phyloP scores from a whole-genome alignment of 352 stramenopile species.

The Globisporangium spinosum region DNA sequence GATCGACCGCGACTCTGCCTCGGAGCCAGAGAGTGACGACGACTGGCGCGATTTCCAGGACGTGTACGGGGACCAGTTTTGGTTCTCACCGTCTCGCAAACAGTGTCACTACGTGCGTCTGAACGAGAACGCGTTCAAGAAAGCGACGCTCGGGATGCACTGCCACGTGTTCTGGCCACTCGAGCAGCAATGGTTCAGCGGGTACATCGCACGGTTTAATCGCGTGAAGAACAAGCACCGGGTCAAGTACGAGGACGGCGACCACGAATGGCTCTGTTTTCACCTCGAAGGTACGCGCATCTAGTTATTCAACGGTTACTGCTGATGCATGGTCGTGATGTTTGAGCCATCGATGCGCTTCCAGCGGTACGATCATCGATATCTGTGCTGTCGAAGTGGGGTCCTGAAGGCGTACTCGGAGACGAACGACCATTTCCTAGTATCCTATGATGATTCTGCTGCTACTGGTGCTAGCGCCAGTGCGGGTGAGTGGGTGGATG shows the following conservation, averaged over 20 bases:
- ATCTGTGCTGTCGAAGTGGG: constrained; percentile 46
- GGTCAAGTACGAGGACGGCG: constrained; percentile 70
- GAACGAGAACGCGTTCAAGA: constrained; percentile 55
- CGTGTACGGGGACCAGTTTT: constrained; percentile 62
- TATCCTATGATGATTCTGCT: constrained; percentile 41
- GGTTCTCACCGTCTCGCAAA: constrained; percentile 76
- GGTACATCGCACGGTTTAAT: constrained; percentile 50
- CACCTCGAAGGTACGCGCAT: constrained; percentile 37
- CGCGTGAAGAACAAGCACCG: constrained; percentile 61
- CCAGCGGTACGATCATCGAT: constrained; percentile 49
- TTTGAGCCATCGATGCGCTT: constrained; percentile 47
- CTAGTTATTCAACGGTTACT: constrained; percentile 65
- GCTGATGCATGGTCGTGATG: constrained; percentile 72
- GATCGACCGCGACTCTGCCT: constrained; percentile 65
- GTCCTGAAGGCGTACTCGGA: constrained; percentile 52
- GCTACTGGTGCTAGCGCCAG: not conserved
- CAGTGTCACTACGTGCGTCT: constrained; percentile 54
- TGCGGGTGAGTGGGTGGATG: constrained; percentile 51
- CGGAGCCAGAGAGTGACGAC: constrained; percentile 67
- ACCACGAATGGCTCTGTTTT: constrained; percentile 71
- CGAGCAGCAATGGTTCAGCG: constrained; percentile 75
- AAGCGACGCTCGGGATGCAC: constrained; percentile 49
- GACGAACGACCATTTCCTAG: constrained; percentile 46
- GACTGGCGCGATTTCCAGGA: constrained; percentile 75
- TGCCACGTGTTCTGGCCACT: constrained; percentile 74